These are phyloP conservation scores for Globisporangium radiosum DNA, from an alignment of 352 stramenopile species.

Conservation along the genomic window DNA sequence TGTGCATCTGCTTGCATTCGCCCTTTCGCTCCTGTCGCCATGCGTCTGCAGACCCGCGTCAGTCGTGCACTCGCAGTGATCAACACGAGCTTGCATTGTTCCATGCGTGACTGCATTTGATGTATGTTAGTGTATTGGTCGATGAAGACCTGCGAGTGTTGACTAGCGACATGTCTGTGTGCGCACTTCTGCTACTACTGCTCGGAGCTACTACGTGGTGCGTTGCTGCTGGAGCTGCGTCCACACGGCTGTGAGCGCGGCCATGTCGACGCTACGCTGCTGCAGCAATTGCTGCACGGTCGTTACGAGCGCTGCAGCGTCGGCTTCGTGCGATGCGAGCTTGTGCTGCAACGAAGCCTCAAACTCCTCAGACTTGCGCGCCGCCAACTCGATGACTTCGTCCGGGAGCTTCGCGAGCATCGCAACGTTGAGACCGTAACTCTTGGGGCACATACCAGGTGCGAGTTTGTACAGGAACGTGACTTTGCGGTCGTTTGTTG, in stretches of 20 bases:
- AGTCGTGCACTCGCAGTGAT: neutral
- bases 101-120: neutral
- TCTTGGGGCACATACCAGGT: conserved; percentile 95
- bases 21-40: neutral
- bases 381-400: conserved; percentile 90
- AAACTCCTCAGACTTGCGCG: conserved; percentile 89
- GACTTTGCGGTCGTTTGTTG: conserved; percentile 88
- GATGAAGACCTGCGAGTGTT: neutral
- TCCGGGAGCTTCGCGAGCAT: conserved; percentile 95
- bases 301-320: conserved; percentile 16
- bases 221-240: conserved; percentile 3
- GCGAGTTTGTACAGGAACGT: conserved; percentile 99
- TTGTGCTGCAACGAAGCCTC: conserved; percentile 59
- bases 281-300: conserved; percentile 18
- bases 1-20: neutral
- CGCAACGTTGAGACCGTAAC: conserved; percentile 99
- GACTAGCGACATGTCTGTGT: neutral
- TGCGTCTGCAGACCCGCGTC: neutral
- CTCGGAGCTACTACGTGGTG: neutral
- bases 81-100: conserved; percentile 1
- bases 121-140: neutral
- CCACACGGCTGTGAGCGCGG: conserved; percentile 19
- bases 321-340: conserved; percentile 23
- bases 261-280: conserved; percentile 8
- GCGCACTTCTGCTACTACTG: neutral